Conservation (phyloP, 805 yeast species). For the Candida schatavii region DNA sequence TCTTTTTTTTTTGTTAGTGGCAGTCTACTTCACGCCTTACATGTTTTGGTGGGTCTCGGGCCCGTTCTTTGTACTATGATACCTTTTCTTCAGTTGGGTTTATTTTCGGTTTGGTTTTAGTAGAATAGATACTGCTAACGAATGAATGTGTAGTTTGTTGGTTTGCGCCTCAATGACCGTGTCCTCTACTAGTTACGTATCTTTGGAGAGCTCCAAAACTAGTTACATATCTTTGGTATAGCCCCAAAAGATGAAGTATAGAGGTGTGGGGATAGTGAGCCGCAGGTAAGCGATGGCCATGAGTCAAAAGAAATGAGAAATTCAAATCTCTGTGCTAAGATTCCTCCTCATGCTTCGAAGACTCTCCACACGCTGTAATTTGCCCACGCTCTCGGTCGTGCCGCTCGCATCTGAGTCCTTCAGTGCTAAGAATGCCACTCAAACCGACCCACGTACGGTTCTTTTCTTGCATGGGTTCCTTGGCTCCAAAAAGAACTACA, state of each 20-base stretch:
- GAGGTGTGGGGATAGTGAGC: no score
- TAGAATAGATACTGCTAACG: slow-evolving; percentile 1
- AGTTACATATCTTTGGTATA: no score
- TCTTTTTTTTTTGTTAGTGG: background rate
- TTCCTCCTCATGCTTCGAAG: no score
- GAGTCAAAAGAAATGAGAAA: no score
- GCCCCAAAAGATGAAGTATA: no score
- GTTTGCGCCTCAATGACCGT: no score
- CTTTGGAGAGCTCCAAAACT: no score
- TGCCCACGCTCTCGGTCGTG: background rate
- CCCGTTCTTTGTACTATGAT: background rate
- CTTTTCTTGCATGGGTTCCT: slow-evolving; percentile 49
- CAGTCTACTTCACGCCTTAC: background rate
- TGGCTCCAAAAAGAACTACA: slow-evolving; percentile 47
- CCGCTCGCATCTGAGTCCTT: slow-evolving; percentile 1
- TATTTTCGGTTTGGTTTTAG: slow-evolving; percentile 1
- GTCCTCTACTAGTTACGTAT: no score
- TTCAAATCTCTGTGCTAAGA: no score
- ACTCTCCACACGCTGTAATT: background rate
- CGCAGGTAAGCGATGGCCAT: no score
- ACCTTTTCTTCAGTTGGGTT: background rate
- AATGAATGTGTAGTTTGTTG: no score
- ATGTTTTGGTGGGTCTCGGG: background rate
- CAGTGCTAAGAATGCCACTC: background rate
- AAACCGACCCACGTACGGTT: slow-evolving; percentile 3